Conservation (phyloP, 768 basidiomycete genomes). For the Myochromella boudieri region DNA sequence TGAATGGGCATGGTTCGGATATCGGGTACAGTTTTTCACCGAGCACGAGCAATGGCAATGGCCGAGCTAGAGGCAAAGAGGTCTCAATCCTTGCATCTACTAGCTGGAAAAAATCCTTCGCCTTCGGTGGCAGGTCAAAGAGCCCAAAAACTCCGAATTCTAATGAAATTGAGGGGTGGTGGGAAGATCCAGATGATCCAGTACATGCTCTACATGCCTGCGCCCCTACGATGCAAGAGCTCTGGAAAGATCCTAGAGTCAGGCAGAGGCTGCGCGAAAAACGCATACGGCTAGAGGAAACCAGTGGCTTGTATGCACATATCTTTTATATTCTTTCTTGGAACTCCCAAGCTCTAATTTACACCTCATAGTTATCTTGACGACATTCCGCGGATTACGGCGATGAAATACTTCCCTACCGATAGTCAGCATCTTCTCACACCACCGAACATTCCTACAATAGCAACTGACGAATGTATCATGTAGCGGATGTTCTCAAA, state of each 20-base stretch:
- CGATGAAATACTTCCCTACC: slow-evolving; percentile 79
- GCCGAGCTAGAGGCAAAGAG: slow-evolving; percentile 45
- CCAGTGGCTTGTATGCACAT: slow-evolving; percentile 75
- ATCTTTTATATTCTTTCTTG: slow-evolving; percentile 9
- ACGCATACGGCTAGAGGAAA: slow-evolving; percentile 72
- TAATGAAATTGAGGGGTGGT: slow-evolving; percentile 77
- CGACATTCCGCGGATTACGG: slow-evolving; percentile 78
- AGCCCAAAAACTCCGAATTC: slow-evolving; percentile 71
- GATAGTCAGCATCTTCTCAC: slow-evolving; percentile 48
- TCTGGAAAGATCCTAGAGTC: slow-evolving; percentile 78
- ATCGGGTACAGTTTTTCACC: slow-evolving; percentile 21
- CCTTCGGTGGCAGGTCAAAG: slow-evolving; percentile 57
- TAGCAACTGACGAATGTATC: slow-evolving; percentile 13
- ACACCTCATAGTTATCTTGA: slow-evolving; percentile 63
- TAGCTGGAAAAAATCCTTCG: slow-evolving; percentile 71
- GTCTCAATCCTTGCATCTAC: slow-evolving; percentile 58
- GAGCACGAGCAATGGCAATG: slow-evolving; percentile 30
- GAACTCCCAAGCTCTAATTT: slow-evolving; percentile 8
- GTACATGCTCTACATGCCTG: slow-evolving; percentile 69
- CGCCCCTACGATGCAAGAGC: slow-evolving; percentile 63
- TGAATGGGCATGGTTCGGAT: slow-evolving; percentile 22
- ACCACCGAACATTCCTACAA: slow-evolving; percentile 13
- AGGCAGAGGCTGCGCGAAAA: slow-evolving; percentile 62
- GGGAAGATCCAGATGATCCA: slow-evolving; percentile 83
- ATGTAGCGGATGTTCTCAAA: slow-evolving; percentile 71